A percentile compares a stretch with the other conserved stretches of the same genome.
Conservation (phyloP, 78 protist species). For the Monosiga brevicollis region DNA sequence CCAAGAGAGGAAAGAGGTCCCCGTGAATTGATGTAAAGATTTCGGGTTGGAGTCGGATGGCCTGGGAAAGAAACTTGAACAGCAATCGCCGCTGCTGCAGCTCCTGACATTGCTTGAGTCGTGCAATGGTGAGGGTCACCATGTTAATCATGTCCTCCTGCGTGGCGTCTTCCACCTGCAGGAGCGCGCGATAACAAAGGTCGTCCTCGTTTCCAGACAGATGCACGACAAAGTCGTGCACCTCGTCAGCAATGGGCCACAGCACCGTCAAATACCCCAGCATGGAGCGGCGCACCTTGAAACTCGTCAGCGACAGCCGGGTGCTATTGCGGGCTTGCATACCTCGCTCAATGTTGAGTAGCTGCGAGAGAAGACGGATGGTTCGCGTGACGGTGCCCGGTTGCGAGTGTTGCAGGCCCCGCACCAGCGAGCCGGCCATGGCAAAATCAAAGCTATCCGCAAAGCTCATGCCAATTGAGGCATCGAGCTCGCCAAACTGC, state of each 20-base stretch:
- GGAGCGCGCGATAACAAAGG: not conserved
- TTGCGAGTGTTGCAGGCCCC: conserved; percentile 31
- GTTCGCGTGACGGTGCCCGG: conserved; percentile 22
- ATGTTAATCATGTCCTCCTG: not conserved
- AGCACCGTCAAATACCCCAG: not conserved
- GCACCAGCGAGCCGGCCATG: conserved; percentile 20
- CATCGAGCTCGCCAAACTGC: conserved; percentile 19
- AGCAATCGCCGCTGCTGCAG: not conserved
- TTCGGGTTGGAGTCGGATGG: not conserved
- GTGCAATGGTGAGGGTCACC: not conserved
- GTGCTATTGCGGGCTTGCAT: not conserved
- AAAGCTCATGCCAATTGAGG: conserved; percentile 15
- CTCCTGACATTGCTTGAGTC: not conserved
- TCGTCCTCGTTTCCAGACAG: not conserved
- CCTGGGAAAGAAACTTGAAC: not conserved
- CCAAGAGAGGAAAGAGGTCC: not conserved
- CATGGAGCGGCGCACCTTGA: not conserved
- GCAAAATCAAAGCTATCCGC: conserved; percentile 33
- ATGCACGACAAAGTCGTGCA: not conserved
- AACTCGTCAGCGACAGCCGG: not conserved
- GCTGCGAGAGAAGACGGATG: conserved; percentile 18
- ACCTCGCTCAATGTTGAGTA: conserved; percentile 3
- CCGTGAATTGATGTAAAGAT: not conserved
- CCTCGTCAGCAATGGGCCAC: not conserved
- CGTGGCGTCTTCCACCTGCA: not conserved